Conservation (phyloP, 371 early-diverging fungal species). For the Rhizomucor miehei region DNA sequence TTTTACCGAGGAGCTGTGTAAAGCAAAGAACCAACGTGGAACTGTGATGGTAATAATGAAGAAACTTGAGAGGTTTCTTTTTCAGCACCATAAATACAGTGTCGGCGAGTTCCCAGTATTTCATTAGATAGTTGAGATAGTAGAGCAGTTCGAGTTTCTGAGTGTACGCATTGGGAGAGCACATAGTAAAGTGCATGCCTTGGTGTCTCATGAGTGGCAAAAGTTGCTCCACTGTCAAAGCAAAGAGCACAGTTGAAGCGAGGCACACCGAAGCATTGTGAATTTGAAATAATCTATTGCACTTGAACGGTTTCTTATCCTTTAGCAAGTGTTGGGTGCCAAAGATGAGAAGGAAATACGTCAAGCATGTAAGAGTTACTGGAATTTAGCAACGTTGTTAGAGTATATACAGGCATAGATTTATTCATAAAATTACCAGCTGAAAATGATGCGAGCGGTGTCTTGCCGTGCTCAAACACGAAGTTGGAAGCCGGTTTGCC, state of each 20-base stretch:
- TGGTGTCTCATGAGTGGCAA: conserved; percentile 59
- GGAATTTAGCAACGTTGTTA: too few species aligned
- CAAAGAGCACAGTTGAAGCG: conserved; percentile 60
- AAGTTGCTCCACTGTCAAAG: conserved; percentile 70
- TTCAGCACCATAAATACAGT: conserved; percentile 35
- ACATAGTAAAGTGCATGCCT: conserved; percentile 71
- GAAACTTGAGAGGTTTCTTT: conserved; percentile 52
- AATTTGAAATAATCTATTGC: conserved; percentile 62
- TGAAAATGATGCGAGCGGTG: conserved; percentile 17
- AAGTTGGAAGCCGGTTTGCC: conserved; percentile 18
- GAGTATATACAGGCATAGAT: too few species aligned
- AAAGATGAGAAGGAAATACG: conserved; percentile 54
- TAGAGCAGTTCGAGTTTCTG: conserved; percentile 75
- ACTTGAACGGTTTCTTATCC: conserved; percentile 59
- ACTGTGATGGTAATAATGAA: conserved; percentile 82
- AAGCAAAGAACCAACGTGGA: conserved; percentile 77
- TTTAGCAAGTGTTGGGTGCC: conserved; percentile 70
- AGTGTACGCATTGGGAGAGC: conserved; percentile 66
- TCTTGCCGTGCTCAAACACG: conserved; percentile 8
- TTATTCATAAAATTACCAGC: too few species aligned
- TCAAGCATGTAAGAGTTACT: too few species aligned
- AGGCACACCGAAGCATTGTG: conserved; percentile 76
- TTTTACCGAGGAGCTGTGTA: conserved; percentile 64
- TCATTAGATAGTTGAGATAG: conserved; percentile 84
- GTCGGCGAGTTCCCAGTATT: conserved; percentile 78